Evolutionary conservation across 2,329 filamentous ascomycete genomes (phyloP).

Genomic region (Pezicula rhizophila): DNA sequence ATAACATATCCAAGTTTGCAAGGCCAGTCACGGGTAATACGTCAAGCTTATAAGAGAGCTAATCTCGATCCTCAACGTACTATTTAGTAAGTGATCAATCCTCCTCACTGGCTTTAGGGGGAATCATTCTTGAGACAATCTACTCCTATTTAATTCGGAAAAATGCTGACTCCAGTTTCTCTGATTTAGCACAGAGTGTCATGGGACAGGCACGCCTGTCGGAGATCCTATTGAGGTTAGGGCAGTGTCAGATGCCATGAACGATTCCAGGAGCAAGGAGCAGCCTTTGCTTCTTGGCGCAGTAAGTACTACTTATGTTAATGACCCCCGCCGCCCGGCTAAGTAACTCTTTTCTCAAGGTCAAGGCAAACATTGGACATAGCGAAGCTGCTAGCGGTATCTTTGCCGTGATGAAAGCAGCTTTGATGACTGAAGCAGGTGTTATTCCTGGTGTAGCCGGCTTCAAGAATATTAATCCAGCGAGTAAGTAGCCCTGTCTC

Average conservation of each 20-base stretch:
- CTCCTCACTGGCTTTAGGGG: no score
- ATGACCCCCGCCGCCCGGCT: no score
- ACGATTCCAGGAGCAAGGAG: background rate
- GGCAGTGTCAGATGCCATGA: background rate
- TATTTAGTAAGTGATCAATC: no score
- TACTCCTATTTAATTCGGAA: no score
- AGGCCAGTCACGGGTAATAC: slow-evolving; percentile 29
- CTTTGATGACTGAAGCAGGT: slow-evolving; percentile 8
- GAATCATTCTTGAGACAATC: no score
- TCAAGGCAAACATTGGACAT: slow-evolving; percentile 24
- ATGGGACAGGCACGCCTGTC: slow-evolving; percentile 15
- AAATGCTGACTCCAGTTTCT: no score
- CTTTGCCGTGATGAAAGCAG: slow-evolving; percentile 13
- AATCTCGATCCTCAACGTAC: slow-evolving; percentile 5
- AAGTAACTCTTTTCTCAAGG: no score
- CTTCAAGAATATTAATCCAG: background rate
- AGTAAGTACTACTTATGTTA: no score
- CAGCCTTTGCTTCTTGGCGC: slow-evolving; percentile 4
- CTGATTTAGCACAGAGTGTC: no score
- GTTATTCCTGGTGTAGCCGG: background rate
- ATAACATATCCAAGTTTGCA: slow-evolving; percentile 32
- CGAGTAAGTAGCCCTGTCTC: background rate
- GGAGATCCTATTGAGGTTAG: slow-evolving; percentile 13
- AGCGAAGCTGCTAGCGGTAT: slow-evolving; percentile 13
- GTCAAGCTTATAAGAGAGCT: slow-evolving; percentile 3